Evolutionary conservation across 345 rosid genomes (phyloP).

Genomic region (Dipteronia sinensis): DNA sequence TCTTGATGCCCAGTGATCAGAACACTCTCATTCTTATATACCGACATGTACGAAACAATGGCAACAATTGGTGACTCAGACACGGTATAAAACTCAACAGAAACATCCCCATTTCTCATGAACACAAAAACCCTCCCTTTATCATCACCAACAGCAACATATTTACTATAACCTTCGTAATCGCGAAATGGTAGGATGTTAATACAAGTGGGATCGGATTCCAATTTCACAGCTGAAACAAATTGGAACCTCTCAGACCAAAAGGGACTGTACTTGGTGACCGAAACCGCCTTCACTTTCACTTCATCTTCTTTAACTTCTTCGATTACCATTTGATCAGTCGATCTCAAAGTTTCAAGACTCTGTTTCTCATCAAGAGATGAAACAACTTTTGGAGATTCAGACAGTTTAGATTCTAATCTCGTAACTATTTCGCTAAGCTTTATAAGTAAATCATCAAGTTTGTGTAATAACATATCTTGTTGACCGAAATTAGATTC

Average conservation of each 20-base stretch:
- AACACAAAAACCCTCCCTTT: constrained; percentile 74
- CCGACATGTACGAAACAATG: constrained; percentile 77
- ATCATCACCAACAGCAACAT: constrained; percentile 86
- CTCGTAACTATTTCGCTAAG: constrained; percentile 68
- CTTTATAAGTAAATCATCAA: constrained; percentile 73
- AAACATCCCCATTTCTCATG: constrained; percentile 79
- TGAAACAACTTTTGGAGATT: constrained; percentile 23
- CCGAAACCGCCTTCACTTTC: constrained; percentile 47
- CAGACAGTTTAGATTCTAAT: constrained; percentile 57
- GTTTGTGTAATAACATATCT: constrained; percentile 52
- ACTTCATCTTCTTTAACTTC: constrained; percentile 41
- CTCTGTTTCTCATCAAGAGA: constrained; percentile 4
- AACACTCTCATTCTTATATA: constrained; percentile 73
- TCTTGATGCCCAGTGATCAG: constrained; percentile 75
- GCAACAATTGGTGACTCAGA: constrained; percentile 63
- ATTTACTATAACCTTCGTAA: constrained; percentile 79
- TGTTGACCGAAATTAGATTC: constrained; percentile 26
- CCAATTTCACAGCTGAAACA: constrained; percentile 79
- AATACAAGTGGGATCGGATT: constrained; percentile 63
- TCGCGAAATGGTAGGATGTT: constrained; percentile 81
- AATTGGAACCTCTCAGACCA: constrained; percentile 95
- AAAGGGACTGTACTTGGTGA: constrained; percentile 69
- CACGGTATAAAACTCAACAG: constrained; percentile 55
- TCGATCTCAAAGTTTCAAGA: constrained; percentile 16
- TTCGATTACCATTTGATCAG: constrained; percentile 7